Base-by-base conservation (phyloP, 176 grass and related monocot genomes). In the Ampelocalamus luodianensis region DNA sequence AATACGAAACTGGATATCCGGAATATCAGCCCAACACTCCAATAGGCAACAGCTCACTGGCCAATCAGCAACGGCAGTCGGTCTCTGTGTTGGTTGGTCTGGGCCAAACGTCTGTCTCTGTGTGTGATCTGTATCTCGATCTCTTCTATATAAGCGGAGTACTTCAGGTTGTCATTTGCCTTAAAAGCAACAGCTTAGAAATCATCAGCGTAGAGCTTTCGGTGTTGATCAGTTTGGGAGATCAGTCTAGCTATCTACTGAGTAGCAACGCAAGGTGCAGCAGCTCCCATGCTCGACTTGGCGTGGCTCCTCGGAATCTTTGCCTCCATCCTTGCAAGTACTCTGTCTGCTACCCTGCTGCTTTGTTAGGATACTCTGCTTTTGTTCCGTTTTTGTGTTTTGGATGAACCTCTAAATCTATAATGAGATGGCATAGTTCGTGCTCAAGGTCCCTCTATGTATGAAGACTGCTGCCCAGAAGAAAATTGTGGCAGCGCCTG, bases 241-340 rank as follows among this genome's bases (percentile, higher is more conserved):
- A 16, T 24, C 72, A 27, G 1, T 7, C 39, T 10, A 72, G 23
- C 6, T 3, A 16, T 44, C 6, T 3, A 16, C 44, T 44, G 23
- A 82, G 75, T 48, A 58, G 70, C 29, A 16, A n/a, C 8, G 13
- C 65, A 42, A 53, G 78, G 15, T 14, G 26, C 71, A 74, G 59
- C 29, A 68, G 13, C 56, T 77, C 37, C 64, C 23, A 34, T 80
- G 50, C 49, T 72, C 11, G 45, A 37, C 68, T 38, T 62, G 76
- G 40, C 51, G 27, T 44, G 63, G 62, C 76, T 86, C 65, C 17
- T 86, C 49, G 20, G 51, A 78, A 20, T 80, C 44, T 64, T 86
- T 69, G 23, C 84, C 3, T 79, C 65, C 50, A 70, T 79, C 64
- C 49, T 86, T 71, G 39, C 75, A 78, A 32, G 73, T 78, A 44